A percentile compares a stretch with the other conserved stretches of the same genome.
These are phyloP conservation scores for Cercophora sp. DNA, from an alignment of 495 filamentous ascomycete genomes.

Conservation along the genomic window DNA sequence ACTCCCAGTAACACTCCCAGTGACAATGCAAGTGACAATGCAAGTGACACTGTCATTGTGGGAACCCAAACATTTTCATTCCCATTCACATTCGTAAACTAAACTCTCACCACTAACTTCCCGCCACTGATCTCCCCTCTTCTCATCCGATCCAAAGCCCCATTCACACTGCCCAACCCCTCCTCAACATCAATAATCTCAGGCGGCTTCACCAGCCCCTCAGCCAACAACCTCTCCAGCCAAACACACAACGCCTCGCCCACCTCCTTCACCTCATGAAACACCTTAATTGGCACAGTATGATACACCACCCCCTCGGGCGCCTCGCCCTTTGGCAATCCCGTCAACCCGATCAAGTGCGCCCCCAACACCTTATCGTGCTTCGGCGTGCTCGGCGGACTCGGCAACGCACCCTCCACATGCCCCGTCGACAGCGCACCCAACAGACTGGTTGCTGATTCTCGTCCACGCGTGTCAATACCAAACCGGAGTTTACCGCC, in stretches of 20 bases:
- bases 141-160: conserved; percentile 55
- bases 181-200: conserved; percentile 56
- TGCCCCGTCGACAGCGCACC: conserved; percentile 33
- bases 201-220: conserved; percentile 46
- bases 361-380: conserved; percentile 23
- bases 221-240: conserved; percentile 55
- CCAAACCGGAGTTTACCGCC: conserved; percentile 55
- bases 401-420: conserved; percentile 6
- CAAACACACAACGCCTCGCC: conserved; percentile 55
- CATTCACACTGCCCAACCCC: conserved; percentile 60
- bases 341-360: conserved; percentile 62
- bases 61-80: too few relatives aligned
- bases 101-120: conserved; percentile 48
- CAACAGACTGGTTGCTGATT: conserved; percentile 51
- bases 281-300: conserved; percentile 65
- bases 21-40: too few relatives aligned
- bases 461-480: conserved; percentile 58
- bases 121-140: conserved; percentile 56
- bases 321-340: conserved; percentile 50
- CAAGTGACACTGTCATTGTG: too few relatives aligned
- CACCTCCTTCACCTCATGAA: conserved; percentile 55
- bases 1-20: too few relatives aligned
- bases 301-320: conserved; percentile 45
- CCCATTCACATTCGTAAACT: too few relatives aligned
- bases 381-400: conserved; percentile 23